Percentiles rank a stretch among this genome's conserved stretches.
Evolutionary conservation across 306 rosid species (phyloP).

Genomic region (Hippophae gyantsensis): DNA sequence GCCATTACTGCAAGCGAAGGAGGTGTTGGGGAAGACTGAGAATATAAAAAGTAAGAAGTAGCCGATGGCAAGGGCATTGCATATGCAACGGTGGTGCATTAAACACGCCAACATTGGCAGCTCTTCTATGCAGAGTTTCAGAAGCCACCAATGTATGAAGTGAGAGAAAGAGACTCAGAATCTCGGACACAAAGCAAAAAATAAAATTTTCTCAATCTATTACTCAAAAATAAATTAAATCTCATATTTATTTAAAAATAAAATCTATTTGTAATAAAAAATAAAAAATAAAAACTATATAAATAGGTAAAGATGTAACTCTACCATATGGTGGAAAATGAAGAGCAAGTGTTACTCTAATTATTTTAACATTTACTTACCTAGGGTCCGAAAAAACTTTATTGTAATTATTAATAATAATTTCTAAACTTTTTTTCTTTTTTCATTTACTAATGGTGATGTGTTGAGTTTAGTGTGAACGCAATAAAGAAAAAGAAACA

Average conservation of each 20-base stretch:
- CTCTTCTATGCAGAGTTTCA: slow-evolving; percentile 17
- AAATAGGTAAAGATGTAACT: no score
- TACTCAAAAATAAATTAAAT: no score
- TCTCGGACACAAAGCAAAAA: slow-evolving; percentile 20
- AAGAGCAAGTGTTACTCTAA: no score
- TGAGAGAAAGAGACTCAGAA: background rate
- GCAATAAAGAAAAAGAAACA: background rate
- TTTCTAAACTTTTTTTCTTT: no score
- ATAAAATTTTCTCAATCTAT: background rate
- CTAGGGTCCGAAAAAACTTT: no score
- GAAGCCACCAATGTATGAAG: slow-evolving; percentile 11
- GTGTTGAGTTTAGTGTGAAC: background rate
- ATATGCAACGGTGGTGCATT: slow-evolving; percentile 27
- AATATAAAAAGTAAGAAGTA: slow-evolving; percentile 28
- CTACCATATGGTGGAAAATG: no score
- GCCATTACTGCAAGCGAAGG: slow-evolving; percentile 58
- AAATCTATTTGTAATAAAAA: no score
- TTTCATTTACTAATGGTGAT: background rate
- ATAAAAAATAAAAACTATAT: no score
- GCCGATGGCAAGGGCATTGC: slow-evolving; percentile 22
- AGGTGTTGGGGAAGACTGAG: slow-evolving; percentile 25
- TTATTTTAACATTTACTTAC: no score
- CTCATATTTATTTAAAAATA: no score
- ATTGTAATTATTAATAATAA: no score
- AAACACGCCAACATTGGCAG: slow-evolving; percentile 47